Percentiles rank a stretch among this genome's conserved stretches.
phyloP scores from a whole-genome alignment of 1,139 yeast species.

The Suhomyces maxii region DNA sequence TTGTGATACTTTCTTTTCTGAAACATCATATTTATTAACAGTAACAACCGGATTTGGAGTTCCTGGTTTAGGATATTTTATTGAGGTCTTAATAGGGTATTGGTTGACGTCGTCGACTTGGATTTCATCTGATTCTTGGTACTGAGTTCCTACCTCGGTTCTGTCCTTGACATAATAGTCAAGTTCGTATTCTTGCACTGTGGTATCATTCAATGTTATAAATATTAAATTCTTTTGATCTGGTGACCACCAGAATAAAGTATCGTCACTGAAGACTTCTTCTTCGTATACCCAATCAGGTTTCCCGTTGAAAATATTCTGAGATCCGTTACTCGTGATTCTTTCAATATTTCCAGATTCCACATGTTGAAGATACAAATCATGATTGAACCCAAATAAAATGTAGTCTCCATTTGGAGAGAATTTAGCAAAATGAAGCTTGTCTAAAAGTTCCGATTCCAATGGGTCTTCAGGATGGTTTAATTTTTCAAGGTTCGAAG shows the following conservation, averaged over 20 bases:
- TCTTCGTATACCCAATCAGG: constrained; percentile 99
- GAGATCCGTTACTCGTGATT: constrained; percentile 70
- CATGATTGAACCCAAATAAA: constrained; percentile 66
- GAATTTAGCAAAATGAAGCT: constrained; percentile 62
- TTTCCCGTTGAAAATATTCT: constrained; percentile 72
- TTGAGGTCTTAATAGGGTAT: constrained; percentile 51
- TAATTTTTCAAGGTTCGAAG: constrained; percentile 13
- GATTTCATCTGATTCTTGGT: constrained; percentile 19
- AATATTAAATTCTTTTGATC: constrained; percentile 65
- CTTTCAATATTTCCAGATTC: constrained; percentile 25
- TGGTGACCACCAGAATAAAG: constrained; percentile 87
- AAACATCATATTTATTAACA: constrained; percentile 46
- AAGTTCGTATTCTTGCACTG: constrained; percentile 63
- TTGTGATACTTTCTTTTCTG: constrained; percentile 17
- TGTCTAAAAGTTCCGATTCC: constrained; percentile 14
- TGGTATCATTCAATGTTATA: constrained; percentile 67
- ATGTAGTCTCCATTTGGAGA: constrained; percentile 70
- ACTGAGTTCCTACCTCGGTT: constrained; percentile 31
- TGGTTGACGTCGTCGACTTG: constrained; percentile 34
- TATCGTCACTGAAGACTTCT: constrained; percentile 68
- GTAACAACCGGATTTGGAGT: constrained; percentile 62
- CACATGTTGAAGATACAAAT: constrained; percentile 54
- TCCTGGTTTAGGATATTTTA: constrained; percentile 94
- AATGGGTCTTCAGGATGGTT: constrained; percentile 14
- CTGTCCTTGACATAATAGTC: constrained; percentile 56